Evolutionary conservation across 768 basidiomycete species (phyloP), one percentile per base, ranked within the genome.

Genomic region (Kwoniella europaea): DNA sequence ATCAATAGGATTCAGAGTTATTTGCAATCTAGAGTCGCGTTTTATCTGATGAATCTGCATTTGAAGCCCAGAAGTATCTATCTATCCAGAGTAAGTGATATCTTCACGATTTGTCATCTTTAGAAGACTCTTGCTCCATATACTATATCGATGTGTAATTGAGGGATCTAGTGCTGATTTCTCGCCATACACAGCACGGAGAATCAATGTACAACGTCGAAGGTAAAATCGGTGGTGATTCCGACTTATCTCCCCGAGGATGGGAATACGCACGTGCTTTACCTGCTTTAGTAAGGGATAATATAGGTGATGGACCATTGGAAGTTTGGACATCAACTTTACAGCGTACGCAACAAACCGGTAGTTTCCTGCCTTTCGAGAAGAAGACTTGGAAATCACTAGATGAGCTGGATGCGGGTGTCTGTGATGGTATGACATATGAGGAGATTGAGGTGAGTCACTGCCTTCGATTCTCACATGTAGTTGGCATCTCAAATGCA

Each of bases 261-360:
- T 86, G 91, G 86, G 85, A 90, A 75, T 99, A 99, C 83, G 90
- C 95, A 9, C 84, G 85, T 18, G 92, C 94, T 3, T 87, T 99
- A 13, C 97, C 97, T 1, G 89, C 88, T 27, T 86, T 99, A 68
- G 90, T 99, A 77, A 90, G 87, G 65, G 90, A 96, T 71, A 96
- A 95, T 76, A 90, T 98, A 60, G 97, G 96, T 27, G 89, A 94
- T 76, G 91, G 90, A 2, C 89, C 90, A 0, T 84, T 98, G 73
- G 98, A 94, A 55, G 94, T 93, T 68, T 99, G 97, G 97, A 99
- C 97, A 3, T 98, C 96, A n/a, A 99, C 97, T 0, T 86, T 99
- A 62, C 88, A 90, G 71, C 88, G 95, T 27, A 99, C 96, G 18
- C 92, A 93, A 18, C 93, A 98, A 81, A 99, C 96, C 0, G 95